Base-by-base conservation (phyloP, 768 basidiomycete genomes). In the Plicaturopsis crispa region DNA sequence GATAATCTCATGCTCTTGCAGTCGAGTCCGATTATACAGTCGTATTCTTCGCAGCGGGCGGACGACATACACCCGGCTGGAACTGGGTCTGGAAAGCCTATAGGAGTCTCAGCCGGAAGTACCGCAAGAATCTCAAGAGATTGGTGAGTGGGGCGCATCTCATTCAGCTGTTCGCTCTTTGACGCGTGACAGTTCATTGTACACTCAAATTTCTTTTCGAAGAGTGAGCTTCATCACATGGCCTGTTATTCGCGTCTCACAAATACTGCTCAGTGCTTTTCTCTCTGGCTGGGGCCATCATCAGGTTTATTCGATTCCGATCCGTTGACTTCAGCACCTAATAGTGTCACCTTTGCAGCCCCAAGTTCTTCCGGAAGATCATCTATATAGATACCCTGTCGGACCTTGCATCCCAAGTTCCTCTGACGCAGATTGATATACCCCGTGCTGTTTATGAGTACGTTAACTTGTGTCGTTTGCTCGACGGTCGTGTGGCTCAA, bases 21-120 rank as follows among this genome's bases (percentile, higher is more conserved):
- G 89, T 90, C 43, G 87, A 91, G 55, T 80, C 84, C 20, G 89
- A 92, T 60, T 92, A 92, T 49, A 83, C 84, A 3, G 79, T 91
- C 16, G 75, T 90, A 4, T 89, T 90, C 59, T 84, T 92, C 46
- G 85, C 88, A 19, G 83, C 88, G 2, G 89, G 86, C 18, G 75
- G 75, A 5, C 67, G 65, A 44, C 67, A 89, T 59, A 72, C 77
- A 2, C 89, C 89, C 4, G 72, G 73, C 18, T 90, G 86, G 86
- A 85, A 80, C 47, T 92, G 89, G 89, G 73, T 92, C 7, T 91
- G 88, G 88, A 89, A 85, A 51, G 84, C 86, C 1, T 90, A 90
- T 56, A 71, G 86, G 17, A 82, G 81, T 50, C 63, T 84, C 32
- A 86, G 71, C 53, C 68, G 84, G 38, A 89, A 87, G 56, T 92